Percentiles rank a stretch among this genome's conserved stretches.
Evolutionary conservation across 768 basidiomycete species (phyloP).

Genomic region (Russula dissimulans): DNA sequence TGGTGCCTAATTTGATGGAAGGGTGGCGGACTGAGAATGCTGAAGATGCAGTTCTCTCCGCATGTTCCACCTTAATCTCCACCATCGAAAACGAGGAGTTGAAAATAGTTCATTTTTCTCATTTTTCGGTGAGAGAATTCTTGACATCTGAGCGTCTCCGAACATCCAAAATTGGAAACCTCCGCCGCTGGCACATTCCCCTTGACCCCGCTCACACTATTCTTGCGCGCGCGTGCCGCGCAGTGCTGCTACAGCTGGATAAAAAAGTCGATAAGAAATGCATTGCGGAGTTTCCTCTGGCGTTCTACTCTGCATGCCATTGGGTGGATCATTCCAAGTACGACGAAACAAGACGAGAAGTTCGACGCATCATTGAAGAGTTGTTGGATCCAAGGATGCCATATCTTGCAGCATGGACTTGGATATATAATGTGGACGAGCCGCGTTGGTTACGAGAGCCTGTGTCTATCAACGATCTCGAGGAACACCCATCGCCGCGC

Average conservation of each 20-base stretch:
- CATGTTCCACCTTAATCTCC: too few relatives aligned
- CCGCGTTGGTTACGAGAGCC: background rate
- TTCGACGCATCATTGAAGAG: background rate
- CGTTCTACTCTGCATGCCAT: background rate
- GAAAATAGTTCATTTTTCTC: too few relatives aligned
- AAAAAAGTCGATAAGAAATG: background rate
- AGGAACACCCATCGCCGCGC: too few relatives aligned
- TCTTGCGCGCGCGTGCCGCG: background rate
- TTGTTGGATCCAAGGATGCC: background rate
- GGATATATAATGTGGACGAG: background rate
- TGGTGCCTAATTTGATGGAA: too few relatives aligned
- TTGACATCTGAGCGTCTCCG: background rate
- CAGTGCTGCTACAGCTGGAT: background rate
- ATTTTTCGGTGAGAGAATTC: constrained; percentile 3
- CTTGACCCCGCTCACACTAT: background rate
- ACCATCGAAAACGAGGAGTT: too few relatives aligned
- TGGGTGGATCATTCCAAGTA: background rate
- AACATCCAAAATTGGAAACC: background rate
- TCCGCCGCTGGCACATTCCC: background rate
- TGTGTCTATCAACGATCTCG: background rate
- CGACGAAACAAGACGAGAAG: background rate
- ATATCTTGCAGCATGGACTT: background rate
- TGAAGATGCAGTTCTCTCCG: too few relatives aligned
- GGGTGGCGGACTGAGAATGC: too few relatives aligned
- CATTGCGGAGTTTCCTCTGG: background rate